Evolutionary conservation across 2,329 filamentous ascomycete genomes (phyloP), one percentile per base, ranked within the genome.

Genomic region (Epichloe bromicola): DNA sequence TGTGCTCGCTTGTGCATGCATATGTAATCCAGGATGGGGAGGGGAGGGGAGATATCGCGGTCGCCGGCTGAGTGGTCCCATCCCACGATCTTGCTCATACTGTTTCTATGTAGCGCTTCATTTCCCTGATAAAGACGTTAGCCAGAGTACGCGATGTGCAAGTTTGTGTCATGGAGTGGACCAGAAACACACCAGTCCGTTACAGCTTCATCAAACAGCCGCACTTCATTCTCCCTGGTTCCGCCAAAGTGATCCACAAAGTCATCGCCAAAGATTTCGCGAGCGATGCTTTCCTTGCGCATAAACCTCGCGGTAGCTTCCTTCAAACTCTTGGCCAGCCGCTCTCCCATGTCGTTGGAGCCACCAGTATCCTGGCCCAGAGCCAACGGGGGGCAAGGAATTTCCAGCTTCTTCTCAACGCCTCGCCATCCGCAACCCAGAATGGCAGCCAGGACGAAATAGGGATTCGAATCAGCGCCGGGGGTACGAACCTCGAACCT

Each of bases 181-280:
- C 30, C 30, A 30, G 38, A 49, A 51, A 82, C 85, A 67, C 75
- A 91, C 89, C 91, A 97, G 67, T 97, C 93, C 19, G 93, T 97
- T 5, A 97, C 91, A 2, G 90, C 90, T 66, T 97, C 91, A 60
- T 97, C 90, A 85, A 87, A 98, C 19, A 95, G 69, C 54, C 86
- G 74, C 53, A 93, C 78, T 69, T 98, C 93, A 67, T 98, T 90
- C 66, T 95, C 85, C 56, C 93, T 79, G 17, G 91, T 95, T 15
- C 93, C 93, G 12, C 84, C 88, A 71, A 84, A 98, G 67, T 97
- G 93, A 15, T 97, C 90, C 3, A 98, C 93, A 69, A 98, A 98
- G 8, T 85, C 86, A 65, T 97, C 86, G 0, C 93, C 93, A 67
- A 98, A 87, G 0, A 95, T 86, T 64, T 97, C 87, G 52, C 93